A percentile compares a stretch with the other conserved stretches of the same genome.
Conservation (phyloP, 768 basidiomycete genomes). For the Mycena albidolilacea region DNA sequence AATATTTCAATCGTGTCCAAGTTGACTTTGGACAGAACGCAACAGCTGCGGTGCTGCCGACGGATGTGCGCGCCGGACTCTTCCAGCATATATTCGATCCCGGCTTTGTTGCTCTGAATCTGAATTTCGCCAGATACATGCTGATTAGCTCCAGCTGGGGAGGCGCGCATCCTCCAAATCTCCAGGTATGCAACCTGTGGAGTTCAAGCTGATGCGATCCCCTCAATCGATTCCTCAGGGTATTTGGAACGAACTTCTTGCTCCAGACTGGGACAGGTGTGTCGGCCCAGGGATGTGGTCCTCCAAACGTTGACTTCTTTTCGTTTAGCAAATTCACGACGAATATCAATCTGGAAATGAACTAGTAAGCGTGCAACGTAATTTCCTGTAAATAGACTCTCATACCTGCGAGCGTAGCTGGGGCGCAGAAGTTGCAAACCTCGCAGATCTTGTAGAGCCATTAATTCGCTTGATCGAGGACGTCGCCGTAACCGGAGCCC, state of each 20-base stretch:
- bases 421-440: conserved; percentile 37
- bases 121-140: conserved; percentile 30
- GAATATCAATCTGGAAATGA: conserved; percentile 39
- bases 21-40: conserved; percentile 29
- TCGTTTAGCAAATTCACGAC: conserved; percentile 35
- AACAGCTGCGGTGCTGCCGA: conserved; percentile 24
- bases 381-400: background rate
- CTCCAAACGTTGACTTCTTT: background rate
- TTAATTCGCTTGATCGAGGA: conserved; percentile 32
- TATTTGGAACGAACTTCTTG: conserved; percentile 34
- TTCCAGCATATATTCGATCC: conserved; percentile 20
- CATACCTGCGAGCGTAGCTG: conserved; percentile 28
- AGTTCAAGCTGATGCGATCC: background rate
- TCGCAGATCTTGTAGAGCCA: conserved; percentile 40
- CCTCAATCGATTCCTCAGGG: conserved; percentile 20
- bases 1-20: conserved; percentile 16
- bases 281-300: background rate
- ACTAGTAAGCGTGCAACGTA: background rate
- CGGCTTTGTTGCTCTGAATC: conserved; percentile 28
- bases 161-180: conserved; percentile 28
- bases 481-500: conserved; percentile 35
- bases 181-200: conserved; percentile 13
- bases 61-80: conserved; percentile 24
- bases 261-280: conserved; percentile 37
- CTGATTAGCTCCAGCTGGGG: conserved; percentile 34